Evolutionary conservation across 1,284 basidiomycete species (phyloP).

Genomic region (Apiotrichum domesticum): DNA sequence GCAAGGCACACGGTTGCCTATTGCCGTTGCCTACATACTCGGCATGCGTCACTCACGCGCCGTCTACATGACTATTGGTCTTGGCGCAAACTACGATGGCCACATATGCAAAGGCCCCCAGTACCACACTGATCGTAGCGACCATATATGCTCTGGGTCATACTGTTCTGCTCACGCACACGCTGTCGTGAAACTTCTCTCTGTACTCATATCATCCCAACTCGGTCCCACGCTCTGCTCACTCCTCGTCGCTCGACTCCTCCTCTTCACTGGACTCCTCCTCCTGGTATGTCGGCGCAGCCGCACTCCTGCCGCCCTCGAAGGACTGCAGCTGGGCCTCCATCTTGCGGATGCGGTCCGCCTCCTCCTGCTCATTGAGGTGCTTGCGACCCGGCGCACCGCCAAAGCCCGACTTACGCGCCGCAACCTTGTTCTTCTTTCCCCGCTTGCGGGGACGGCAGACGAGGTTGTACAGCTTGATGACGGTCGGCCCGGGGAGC

Average conservation of each 20-base stretch:
- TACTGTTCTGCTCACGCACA: too few species aligned
- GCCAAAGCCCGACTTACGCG: conserved; percentile 55
- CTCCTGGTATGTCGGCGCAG: conserved; percentile 24
- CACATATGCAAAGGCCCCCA: too few species aligned
- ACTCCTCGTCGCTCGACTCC: conserved; percentile 44
- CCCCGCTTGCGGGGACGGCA: conserved; percentile 52
- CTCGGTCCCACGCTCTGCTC: not conserved
- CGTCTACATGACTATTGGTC: too few species aligned
- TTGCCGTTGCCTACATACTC: not conserved
- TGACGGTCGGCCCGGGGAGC: conserved; percentile 72
- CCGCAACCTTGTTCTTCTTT: conserved; percentile 22
- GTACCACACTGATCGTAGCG: too few species aligned
- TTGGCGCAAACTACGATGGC: too few species aligned
- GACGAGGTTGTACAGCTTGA: conserved; percentile 89
- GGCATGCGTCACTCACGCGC: too few species aligned
- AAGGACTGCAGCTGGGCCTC: conserved; percentile 55
- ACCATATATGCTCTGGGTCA: too few species aligned
- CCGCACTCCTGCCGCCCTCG: conserved; percentile 18
- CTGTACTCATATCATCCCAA: too few species aligned
- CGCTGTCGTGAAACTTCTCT: too few species aligned
- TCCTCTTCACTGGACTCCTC: conserved; percentile 35
- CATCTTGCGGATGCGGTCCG: conserved; percentile 73
- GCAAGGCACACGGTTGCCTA: not conserved
- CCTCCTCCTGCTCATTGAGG: conserved; percentile 48
- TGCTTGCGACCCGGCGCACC: conserved; percentile 80